These are phyloP conservation scores for Pulicaria dysenterica DNA, from an alignment of 129 eudicot genomes.

Conservation along the genomic window DNA sequence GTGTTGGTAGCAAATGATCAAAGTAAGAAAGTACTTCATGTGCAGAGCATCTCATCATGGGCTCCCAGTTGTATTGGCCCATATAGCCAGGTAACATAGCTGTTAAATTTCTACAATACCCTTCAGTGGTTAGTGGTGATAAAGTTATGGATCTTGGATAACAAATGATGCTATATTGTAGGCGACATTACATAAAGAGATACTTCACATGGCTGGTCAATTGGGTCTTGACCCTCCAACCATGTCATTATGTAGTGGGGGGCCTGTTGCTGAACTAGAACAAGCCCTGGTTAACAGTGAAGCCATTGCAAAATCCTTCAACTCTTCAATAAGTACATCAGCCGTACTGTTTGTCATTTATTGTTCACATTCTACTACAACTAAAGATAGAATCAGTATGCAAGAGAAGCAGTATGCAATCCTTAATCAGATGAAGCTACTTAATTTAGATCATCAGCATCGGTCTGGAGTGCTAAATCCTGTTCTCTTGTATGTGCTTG, in stretches of 20 bases:
- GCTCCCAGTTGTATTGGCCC: conserved; percentile 99
- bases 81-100: conserved; percentile 75
- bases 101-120: conserved; percentile 22
- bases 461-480: conserved; percentile 47
- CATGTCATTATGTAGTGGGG: conserved; percentile 65
- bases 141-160: neutral
- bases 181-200: conserved; percentile 85
- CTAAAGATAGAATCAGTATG: conserved; percentile 46
- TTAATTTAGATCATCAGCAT: conserved; percentile 29
- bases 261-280: conserved; percentile 65
- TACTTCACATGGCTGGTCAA: conserved; percentile 96
- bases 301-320: conserved; percentile 77
- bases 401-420: conserved; percentile 49
- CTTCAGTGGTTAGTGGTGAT: conserved; percentile 12
- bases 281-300: conserved; percentile 81
- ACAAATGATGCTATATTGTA: conserved; percentile 35
- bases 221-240: conserved; percentile 97
- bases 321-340: conserved; percentile 69
- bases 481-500: conserved; percentile 64
- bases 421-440: conserved; percentile 50
- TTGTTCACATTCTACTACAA: conserved; percentile 55
- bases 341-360: conserved; percentile 64
- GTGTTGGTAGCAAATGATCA: conserved; percentile 71
- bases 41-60: conserved; percentile 94
- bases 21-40: conserved; percentile 83